These are phyloP conservation scores for Coemansia sp. DNA, from an alignment of 192 early-diverging fungal species.

Conservation along the genomic window DNA sequence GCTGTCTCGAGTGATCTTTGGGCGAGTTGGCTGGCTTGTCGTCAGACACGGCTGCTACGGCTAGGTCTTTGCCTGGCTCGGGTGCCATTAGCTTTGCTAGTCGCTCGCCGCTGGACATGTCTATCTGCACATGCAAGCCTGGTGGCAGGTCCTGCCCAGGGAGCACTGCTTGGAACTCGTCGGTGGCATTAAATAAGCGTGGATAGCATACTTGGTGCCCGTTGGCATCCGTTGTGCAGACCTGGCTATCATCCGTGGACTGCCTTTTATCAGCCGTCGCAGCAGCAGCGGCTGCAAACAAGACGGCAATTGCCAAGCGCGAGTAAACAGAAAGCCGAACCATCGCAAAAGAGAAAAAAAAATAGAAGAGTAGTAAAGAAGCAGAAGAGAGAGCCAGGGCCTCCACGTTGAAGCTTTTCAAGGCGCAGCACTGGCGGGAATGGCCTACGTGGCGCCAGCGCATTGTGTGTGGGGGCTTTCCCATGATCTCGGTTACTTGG, in stretches of 20 bases:
- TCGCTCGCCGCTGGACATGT: conserved; percentile 59
- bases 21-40: not conserved
- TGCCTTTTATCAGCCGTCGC: not conserved
- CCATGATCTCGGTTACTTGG: not conserved
- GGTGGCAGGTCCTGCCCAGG: conserved; percentile 62
- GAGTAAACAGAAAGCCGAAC: conserved; percentile 6
- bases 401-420: not conserved
- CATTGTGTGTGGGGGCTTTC: not conserved
- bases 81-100: conserved; percentile 58
- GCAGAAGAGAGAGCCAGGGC: not conserved
- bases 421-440: not conserved
- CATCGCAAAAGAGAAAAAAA: not conserved
- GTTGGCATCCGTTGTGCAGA: conserved; percentile 38
- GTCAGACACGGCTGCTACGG: not conserved
- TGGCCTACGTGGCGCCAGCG: not conserved
- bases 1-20: not conserved
- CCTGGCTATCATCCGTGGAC: not conserved
- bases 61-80: conserved; percentile 1
- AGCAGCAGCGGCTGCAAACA: conserved; percentile 2
- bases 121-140: conserved; percentile 64
- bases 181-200: conserved; percentile 57
- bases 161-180: conserved; percentile 58
- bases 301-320: conserved; percentile 4
- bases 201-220: conserved; percentile 56
- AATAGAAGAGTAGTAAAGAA: not conserved